Evolutionary conservation across 192 early-diverging fungal genomes (phyloP).

Genomic region (Podila minutissima): DNA sequence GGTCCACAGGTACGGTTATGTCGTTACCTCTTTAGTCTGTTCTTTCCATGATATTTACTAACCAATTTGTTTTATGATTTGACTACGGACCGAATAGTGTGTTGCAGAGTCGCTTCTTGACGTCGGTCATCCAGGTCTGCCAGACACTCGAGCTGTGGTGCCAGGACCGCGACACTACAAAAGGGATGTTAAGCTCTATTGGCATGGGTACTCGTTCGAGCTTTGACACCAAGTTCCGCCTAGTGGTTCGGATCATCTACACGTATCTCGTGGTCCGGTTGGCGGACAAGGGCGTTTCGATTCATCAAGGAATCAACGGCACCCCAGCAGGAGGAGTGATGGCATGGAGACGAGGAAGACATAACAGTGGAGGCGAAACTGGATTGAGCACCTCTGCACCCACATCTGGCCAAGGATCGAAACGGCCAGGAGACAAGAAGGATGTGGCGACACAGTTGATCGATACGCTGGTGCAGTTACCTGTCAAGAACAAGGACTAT

Average conservation of each 20-base stretch:
- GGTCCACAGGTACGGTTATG: constrained; percentile 26
- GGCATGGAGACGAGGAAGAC: constrained; percentile 31
- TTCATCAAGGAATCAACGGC: constrained; percentile 13
- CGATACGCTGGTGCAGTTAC: constrained; percentile 28
- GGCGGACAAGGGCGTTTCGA: constrained; percentile 33
- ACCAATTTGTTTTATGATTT: background rate
- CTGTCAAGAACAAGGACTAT: constrained; percentile 47
- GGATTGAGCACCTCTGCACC: background rate
- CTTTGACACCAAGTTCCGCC: constrained; percentile 33
- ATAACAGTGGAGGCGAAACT: background rate
- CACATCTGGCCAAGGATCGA: background rate
- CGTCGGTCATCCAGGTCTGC: constrained; percentile 37
- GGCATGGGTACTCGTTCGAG: constrained; percentile 40
- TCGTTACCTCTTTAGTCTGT: background rate
- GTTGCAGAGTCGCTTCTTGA: constrained; percentile 40
- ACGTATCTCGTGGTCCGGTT: constrained; percentile 38
- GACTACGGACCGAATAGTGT: constrained; percentile 5
- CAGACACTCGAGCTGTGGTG: constrained; percentile 29
- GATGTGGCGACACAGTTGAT: constrained; percentile 20
- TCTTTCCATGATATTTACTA: background rate
- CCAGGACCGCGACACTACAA: constrained; percentile 36
- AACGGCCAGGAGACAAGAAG: background rate
- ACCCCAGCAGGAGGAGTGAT: constrained; percentile 9
- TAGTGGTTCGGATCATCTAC: constrained; percentile 40
- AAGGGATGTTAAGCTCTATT: constrained; percentile 34